phyloP scores from a whole-genome alignment of 306 rosid genomes.

The Vachellia pachyceras region DNA sequence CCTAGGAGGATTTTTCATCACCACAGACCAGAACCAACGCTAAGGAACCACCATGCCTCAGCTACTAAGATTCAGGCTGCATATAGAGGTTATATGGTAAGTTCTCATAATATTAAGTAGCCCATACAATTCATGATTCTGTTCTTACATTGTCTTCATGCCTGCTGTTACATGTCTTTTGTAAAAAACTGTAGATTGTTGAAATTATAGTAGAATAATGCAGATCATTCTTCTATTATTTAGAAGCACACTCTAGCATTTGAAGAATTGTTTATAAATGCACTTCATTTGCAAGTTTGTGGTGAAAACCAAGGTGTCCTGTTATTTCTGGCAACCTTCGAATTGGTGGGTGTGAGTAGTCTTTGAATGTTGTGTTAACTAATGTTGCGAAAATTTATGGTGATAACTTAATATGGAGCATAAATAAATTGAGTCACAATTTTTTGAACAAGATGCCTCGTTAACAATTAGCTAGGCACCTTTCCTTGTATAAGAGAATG shows the following conservation, averaged over 20 bases:
- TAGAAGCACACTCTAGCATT: slow-evolving; percentile 20
- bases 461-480: not conserved
- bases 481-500: not conserved
- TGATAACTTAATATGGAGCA: not conserved
- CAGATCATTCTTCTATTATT: slow-evolving; percentile 7
- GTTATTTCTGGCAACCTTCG: slow-evolving; percentile 16
- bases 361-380: slow-evolving; percentile 17
- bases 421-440: not conserved
- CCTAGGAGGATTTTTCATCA: slow-evolving; percentile 54
- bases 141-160: not conserved
- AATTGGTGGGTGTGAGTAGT: slow-evolving; percentile 28
- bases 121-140: not conserved
- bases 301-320: slow-evolving; percentile 9
- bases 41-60: slow-evolving; percentile 76
- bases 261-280: not conserved
- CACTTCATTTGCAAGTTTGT: slow-evolving; percentile 12
- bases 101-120: slow-evolving; percentile 33
- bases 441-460: slow-evolving; percentile 1
- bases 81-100: slow-evolving; percentile 88
- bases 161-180: not conserved
- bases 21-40: slow-evolving; percentile 81
- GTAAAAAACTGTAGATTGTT: not conserved
- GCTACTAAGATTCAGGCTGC: slow-evolving; percentile 91
- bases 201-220: not conserved
- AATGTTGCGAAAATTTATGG: slow-evolving; percentile 9